phyloP scores from a whole-genome alignment of 2,329 filamentous ascomycete species.

The Colletotrichum neosansevieriae region DNA sequence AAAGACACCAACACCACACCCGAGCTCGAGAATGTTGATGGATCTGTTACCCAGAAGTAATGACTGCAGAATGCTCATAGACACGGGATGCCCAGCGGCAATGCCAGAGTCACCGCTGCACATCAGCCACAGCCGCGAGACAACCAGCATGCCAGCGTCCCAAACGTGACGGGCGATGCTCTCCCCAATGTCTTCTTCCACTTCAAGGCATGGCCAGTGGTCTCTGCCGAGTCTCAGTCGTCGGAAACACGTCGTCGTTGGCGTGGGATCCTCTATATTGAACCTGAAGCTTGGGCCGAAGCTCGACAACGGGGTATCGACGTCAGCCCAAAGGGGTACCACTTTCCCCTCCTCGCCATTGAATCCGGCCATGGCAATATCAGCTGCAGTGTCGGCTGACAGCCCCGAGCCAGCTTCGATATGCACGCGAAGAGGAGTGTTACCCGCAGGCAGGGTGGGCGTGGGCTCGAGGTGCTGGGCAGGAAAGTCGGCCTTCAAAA shows the following conservation, averaged over 20 bases:
- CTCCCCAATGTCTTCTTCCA: slow-evolving; percentile 70
- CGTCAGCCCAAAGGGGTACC: slow-evolving; percentile 57
- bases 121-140: slow-evolving; percentile 48
- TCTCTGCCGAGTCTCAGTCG: slow-evolving; percentile 46
- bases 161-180: slow-evolving; percentile 71
- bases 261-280: not conserved
- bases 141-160: slow-evolving; percentile 66
- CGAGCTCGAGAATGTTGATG: slow-evolving; percentile 65
- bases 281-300: not conserved
- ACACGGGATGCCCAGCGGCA: not conserved
- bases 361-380: slow-evolving; percentile 16
- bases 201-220: slow-evolving; percentile 50
- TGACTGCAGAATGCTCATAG: slow-evolving; percentile 36
- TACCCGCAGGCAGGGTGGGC: not conserved
- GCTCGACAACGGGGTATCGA: slow-evolving; percentile 39
- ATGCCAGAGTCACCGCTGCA: slow-evolving; percentile 29
- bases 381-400: slow-evolving; percentile 19
- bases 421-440: slow-evolving; percentile 1
- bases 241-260: slow-evolving; percentile 47
- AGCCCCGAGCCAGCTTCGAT: not conserved
- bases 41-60: slow-evolving; percentile 45
- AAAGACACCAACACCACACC: slow-evolving; percentile 68
- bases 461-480: slow-evolving; percentile 7
- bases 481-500: slow-evolving; percentile 51
- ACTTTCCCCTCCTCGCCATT: slow-evolving; percentile 52